Conservation (phyloP, 2,329 filamentous ascomycete genomes). For the Ophiocordyceps camponoti-saundersi region DNA sequence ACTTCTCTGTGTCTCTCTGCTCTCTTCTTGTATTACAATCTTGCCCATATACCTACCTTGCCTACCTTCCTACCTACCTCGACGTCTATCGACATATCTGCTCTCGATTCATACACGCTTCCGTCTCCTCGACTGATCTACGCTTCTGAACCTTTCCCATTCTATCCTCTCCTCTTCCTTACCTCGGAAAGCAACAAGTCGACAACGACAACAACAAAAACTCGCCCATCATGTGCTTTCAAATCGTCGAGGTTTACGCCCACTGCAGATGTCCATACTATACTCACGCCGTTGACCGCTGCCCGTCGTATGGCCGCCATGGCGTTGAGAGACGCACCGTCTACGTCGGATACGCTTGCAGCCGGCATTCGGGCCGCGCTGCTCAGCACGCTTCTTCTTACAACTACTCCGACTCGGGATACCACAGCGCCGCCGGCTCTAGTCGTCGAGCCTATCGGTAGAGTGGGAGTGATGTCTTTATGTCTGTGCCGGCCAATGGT, state of each 20-base stretch:
- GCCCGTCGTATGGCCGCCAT: constrained; percentile 54
- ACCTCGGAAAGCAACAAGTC: too few species aligned
- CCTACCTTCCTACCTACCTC: neutral
- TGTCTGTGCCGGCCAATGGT: constrained; percentile 24
- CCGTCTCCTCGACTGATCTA: neutral
- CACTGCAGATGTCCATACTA: constrained; percentile 82
- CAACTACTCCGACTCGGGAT: constrained; percentile 36
- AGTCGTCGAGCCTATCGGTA: constrained; percentile 29
- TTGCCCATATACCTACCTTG: neutral
- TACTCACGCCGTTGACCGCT: constrained; percentile 72
- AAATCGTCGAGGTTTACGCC: constrained; percentile 71
- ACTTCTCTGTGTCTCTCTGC: neutral
- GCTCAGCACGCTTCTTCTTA: constrained; percentile 21
- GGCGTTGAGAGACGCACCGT: constrained; percentile 57
- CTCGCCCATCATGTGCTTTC: constrained; percentile 54
- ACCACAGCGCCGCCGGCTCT: constrained; percentile 29
- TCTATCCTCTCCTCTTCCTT: neutral
- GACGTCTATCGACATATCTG: neutral
- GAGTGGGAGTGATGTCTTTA: constrained; percentile 34
- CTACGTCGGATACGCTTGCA: constrained; percentile 67
- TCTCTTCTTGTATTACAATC: neutral
- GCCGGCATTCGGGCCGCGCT: constrained; percentile 13
- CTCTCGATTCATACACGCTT: neutral
- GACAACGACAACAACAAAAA: neutral
- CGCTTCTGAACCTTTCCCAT: too few species aligned